Conservation (phyloP, 208 protist species). For the Eutreptiella sp. region DNA sequence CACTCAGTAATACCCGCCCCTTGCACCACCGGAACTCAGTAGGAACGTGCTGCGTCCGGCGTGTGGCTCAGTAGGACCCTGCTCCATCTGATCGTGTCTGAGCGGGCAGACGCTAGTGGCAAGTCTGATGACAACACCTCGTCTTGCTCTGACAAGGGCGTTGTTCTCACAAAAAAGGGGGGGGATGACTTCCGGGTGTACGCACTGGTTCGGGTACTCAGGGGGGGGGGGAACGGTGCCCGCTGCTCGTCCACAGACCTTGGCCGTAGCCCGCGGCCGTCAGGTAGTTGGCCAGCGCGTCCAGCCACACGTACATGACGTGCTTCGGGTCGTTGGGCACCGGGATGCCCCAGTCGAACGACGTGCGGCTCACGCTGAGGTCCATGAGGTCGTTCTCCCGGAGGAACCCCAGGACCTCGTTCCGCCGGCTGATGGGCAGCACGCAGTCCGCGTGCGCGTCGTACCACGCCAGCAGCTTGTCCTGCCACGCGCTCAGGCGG, state of each 20-base stretch:
- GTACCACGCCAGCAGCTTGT: conserved; percentile 74
- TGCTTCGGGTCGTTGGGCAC: conserved; percentile 81
- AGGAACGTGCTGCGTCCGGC: too few species aligned
- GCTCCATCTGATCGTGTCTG: too few species aligned
- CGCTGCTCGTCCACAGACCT: conserved; percentile 10
- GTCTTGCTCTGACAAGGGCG: too few species aligned
- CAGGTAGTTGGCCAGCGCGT: conserved; percentile 98
- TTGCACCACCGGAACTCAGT: too few species aligned
- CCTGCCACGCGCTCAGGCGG: conserved; percentile 75
- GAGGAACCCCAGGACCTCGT: conserved; percentile 78
- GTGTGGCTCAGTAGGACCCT: too few species aligned
- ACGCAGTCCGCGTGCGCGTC: conserved; percentile 74
- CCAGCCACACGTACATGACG: conserved; percentile 99
- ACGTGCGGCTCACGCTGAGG: conserved; percentile 90
- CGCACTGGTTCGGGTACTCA: too few species aligned
- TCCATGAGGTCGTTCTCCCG: conserved; percentile 79
- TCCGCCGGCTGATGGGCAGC: conserved; percentile 74
- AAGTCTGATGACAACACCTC: too few species aligned
- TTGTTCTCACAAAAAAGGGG: too few species aligned
- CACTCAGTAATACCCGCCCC: too few species aligned
- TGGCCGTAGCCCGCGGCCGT: conserved; percentile 55
- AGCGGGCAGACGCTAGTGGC: too few species aligned
- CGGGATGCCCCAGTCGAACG: conserved; percentile 90
- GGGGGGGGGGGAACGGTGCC: neutral
- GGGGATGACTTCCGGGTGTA: too few species aligned